These are phyloP conservation scores for Laburnicola sp. DNA, from an alignment of 2,329 filamentous ascomycete species.

Conservation along the genomic window DNA sequence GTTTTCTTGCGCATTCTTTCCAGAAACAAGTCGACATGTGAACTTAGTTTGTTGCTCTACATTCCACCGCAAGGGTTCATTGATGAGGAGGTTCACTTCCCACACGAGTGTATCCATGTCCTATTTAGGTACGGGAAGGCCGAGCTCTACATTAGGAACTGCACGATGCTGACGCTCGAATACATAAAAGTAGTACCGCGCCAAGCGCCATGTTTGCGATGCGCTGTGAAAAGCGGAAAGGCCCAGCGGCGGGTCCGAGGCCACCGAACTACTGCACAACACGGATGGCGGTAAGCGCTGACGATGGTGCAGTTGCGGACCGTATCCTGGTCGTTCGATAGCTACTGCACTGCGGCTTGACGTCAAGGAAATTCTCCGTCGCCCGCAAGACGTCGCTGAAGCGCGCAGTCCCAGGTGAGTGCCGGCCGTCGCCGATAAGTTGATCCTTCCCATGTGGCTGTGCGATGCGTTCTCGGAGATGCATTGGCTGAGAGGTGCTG, in stretches of 20 bases:
- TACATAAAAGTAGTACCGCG: background rate
- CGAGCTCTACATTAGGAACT: background rate
- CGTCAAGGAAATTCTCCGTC: background rate
- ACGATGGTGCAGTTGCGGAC: background rate
- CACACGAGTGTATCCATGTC: background rate
- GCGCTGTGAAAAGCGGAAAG: background rate
- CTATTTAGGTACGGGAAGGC: background rate
- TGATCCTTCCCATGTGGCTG: conserved; percentile 4
- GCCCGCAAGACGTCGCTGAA: conserved; percentile 1
- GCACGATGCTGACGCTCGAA: background rate
- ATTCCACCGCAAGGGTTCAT: no score
- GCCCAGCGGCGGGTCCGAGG: conserved; percentile 4
- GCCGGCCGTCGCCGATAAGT: conserved; percentile 3
- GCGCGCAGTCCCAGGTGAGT: conserved; percentile 2
- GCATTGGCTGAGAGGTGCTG: conserved; percentile 2
- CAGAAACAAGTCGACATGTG: no score
- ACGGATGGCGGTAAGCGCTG: background rate
- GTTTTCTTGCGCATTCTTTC: no score
- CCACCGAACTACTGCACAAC: background rate
- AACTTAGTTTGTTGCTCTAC: no score
- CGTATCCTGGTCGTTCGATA: background rate
- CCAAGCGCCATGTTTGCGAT: background rate
- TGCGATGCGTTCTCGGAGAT: background rate
- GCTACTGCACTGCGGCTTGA: conserved; percentile 6
- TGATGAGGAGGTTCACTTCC: background rate